These are phyloP conservation scores for Termitomyces sp. DNA, from an alignment of 768 basidiomycete genomes.

Conservation along the genomic window DNA sequence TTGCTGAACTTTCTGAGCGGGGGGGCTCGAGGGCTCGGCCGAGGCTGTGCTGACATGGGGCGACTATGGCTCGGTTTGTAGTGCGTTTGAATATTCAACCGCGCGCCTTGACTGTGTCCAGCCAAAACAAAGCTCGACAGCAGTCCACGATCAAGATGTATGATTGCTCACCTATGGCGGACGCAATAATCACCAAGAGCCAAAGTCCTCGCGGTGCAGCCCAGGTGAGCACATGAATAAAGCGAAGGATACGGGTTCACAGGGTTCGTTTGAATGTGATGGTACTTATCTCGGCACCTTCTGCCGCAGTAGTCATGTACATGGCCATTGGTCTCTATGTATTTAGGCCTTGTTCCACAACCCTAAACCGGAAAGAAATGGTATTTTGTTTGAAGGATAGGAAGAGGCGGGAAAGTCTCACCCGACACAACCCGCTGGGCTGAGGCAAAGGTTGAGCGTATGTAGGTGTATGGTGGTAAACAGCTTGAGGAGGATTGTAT, in stretches of 20 bases:
- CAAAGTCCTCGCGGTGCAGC: conserved; percentile 2
- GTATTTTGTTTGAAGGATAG: neutral
- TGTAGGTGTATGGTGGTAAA: neutral
- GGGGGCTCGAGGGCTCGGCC: neutral
- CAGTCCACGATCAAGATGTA: neutral
- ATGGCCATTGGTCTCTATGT: neutral
- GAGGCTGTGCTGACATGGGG: conserved; percentile 2
- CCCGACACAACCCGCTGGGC: neutral
- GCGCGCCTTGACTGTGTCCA: neutral
- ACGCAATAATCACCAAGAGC: conserved; percentile 5
- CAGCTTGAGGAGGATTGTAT: neutral
- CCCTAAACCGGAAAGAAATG: neutral
- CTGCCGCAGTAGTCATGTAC: conserved; percentile 4
- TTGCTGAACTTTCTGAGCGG: neutral
- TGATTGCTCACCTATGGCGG: neutral
- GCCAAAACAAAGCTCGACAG: neutral
- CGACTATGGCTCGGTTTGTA: neutral
- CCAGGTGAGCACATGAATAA: conserved; percentile 1
- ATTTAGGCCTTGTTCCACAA: neutral
- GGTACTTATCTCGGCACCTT: neutral
- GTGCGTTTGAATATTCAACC: neutral
- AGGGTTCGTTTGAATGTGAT: neutral
- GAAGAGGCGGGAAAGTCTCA: neutral
- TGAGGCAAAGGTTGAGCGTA: neutral
- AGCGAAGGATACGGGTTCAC: conserved; percentile 3